phyloP scores from a whole-genome alignment of 306 rosid genomes.

The Rosa multiflora region DNA sequence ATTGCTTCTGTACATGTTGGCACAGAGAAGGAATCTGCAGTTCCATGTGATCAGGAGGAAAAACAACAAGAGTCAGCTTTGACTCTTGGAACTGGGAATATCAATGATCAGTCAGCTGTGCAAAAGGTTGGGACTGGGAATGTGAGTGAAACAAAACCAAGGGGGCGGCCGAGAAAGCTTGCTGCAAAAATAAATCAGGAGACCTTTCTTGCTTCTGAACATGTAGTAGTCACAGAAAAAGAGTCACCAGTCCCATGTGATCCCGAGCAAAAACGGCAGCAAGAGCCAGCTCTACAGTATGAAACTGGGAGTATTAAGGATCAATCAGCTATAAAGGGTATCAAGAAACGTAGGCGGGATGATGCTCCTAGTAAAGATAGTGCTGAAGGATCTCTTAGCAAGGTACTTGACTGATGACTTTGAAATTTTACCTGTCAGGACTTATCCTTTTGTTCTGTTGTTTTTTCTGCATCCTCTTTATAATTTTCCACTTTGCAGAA shows the following conservation, averaged over 20 bases:
- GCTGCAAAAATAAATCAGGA: background rate
- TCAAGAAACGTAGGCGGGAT: slow-evolving; percentile 30
- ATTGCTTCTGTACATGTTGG: slow-evolving; percentile 31
- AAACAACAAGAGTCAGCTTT: slow-evolving; percentile 24
- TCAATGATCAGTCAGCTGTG: slow-evolving; percentile 23
- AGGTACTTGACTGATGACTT: slow-evolving; percentile 34
- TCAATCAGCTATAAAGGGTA: slow-evolving; percentile 15
- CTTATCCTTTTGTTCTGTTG: background rate
- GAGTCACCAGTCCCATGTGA: slow-evolving; percentile 26
- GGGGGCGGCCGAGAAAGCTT: slow-evolving; percentile 2
- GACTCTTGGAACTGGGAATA: slow-evolving; percentile 34
- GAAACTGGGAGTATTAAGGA: slow-evolving; percentile 32
- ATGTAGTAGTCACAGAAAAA: background rate
- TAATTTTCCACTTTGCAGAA: slow-evolving; percentile 25
- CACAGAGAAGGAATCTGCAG: slow-evolving; percentile 22
- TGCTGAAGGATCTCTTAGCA: slow-evolving; percentile 34
- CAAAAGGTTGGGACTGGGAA: slow-evolving; percentile 9
- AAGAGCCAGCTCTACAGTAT: slow-evolving; percentile 28
- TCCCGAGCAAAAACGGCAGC: slow-evolving; percentile 29
- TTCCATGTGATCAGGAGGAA: slow-evolving; percentile 30
- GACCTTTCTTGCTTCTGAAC: background rate
- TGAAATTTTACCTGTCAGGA: background rate
- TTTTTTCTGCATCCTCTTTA: background rate
- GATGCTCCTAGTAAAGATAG: slow-evolving; percentile 29
- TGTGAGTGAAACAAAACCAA: background rate